Evolutionary conservation across 148 eudicot species (phyloP).

Genomic region (Rhododendron mucronatum): DNA sequence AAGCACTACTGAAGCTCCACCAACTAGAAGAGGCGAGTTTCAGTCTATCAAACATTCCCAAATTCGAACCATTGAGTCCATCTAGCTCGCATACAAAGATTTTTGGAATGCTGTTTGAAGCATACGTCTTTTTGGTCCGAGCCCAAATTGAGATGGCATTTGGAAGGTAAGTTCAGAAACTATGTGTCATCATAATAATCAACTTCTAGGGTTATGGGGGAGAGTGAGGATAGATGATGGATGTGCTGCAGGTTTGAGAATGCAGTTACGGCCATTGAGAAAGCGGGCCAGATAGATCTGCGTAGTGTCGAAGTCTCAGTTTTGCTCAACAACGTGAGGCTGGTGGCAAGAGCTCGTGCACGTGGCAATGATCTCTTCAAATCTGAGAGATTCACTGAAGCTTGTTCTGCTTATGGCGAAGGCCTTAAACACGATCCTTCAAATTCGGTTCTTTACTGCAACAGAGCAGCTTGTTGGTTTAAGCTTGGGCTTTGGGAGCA

Average conservation of each 20-base stretch:
- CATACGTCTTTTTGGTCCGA: conserved; percentile 64
- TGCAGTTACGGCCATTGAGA: conserved; percentile 65
- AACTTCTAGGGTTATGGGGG: conserved; percentile 16
- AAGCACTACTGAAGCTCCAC: conserved; percentile 76
- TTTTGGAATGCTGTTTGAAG: conserved; percentile 83
- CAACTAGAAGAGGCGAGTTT: conserved; percentile 60
- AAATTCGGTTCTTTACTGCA: conserved; percentile 79
- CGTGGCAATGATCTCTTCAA: conserved; percentile 92
- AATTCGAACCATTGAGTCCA: conserved; percentile 33
- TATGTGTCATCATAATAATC: conserved; percentile 14
- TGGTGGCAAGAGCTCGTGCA: conserved; percentile 64
- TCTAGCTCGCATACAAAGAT: conserved; percentile 52
- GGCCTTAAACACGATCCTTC: conserved; percentile 75
- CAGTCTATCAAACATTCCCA: conserved; percentile 40
- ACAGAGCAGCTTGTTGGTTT: conserved; percentile 94
- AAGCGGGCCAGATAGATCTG: conserved; percentile 58
- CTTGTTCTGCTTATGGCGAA: conserved; percentile 83
- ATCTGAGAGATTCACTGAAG: conserved; percentile 84
- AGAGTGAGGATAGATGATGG: conserved; percentile 39
- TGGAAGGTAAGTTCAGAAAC: conserved; percentile 70
- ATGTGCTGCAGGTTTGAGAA: conserved; percentile 77
- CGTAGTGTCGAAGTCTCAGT: conserved; percentile 49
- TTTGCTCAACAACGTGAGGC: conserved; percentile 54
- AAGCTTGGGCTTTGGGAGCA: conserved; percentile 74
- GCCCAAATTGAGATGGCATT: conserved; percentile 80